Conservation (phyloP, 164 flowering plant species). For the Aristolochia californica region DNA sequence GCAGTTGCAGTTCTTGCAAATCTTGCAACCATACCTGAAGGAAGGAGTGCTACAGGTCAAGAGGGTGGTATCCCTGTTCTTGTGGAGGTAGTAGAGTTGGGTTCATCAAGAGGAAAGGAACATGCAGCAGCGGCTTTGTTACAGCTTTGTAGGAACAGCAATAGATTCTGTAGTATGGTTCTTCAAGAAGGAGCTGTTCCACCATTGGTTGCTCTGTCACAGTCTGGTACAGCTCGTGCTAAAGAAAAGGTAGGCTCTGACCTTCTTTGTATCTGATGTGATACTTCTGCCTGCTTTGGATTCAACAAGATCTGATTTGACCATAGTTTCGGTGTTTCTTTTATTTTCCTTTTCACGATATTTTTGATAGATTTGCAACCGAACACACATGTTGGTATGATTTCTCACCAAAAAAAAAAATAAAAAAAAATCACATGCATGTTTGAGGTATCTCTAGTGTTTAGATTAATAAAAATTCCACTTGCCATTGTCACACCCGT, state of each 20-base stretch:
- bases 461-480: too few species aligned
- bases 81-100: constrained; percentile 92
- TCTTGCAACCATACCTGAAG: constrained; percentile 82
- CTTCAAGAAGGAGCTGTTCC: constrained; percentile 97
- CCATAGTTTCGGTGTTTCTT: background rate
- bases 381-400: background rate
- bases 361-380: background rate
- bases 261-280: background rate
- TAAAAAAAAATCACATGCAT: too few species aligned
- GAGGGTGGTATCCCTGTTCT: constrained; percentile 74
- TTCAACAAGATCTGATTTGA: background rate
- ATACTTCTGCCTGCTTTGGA: background rate
- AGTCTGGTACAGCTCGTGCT: constrained; percentile 90
- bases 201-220: constrained; percentile 78
- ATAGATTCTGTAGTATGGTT: constrained; percentile 57
- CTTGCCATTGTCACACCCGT: too few species aligned
- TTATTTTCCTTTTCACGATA: background rate
- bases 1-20: constrained; percentile 97
- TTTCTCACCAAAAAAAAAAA: too few species aligned
- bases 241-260: constrained; percentile 62
- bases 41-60: constrained; percentile 63
- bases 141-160: constrained; percentile 67
- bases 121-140: constrained; percentile 93
- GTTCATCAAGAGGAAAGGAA: constrained; percentile 93
- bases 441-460: too few species aligned